A percentile compares a stretch with the other conserved stretches of the same genome.
Conservation (phyloP, 306 rosid species). For the Vicia faba region DNA sequence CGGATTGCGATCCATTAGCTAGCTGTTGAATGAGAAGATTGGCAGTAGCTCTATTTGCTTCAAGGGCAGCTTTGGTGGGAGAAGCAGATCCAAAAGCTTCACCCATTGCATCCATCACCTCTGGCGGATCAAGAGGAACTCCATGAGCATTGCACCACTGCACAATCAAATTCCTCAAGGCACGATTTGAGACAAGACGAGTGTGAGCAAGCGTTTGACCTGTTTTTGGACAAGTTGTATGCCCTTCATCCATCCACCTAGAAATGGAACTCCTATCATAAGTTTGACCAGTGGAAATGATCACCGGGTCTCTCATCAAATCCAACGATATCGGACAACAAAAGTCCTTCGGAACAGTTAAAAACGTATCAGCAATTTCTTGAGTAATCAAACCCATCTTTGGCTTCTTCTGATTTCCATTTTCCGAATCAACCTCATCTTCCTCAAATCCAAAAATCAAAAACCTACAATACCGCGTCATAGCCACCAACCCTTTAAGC, state of each 20-base stretch:
- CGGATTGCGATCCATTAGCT: conserved; percentile 60
- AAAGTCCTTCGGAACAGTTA: conserved; percentile 80
- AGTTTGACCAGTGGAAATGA: conserved; percentile 83
- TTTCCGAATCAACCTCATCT: conserved; percentile 60
- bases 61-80: conserved; percentile 69
- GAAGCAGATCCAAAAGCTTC: conserved; percentile 64
- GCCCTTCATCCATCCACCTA: conserved; percentile 97
- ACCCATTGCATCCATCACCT: conserved; percentile 47
- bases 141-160: conserved; percentile 86
- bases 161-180: conserved; percentile 79
- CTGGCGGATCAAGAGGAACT: conserved; percentile 71
- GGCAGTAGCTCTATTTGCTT: conserved; percentile 77
- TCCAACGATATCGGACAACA: conserved; percentile 84
- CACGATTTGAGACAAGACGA: conserved; percentile 71
- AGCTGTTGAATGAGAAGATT: conserved; percentile 71
- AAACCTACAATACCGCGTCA: conserved; percentile 84
- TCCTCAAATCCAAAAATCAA: conserved; percentile 83
- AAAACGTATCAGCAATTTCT: conserved; percentile 76
- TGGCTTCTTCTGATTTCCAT: conserved; percentile 53
- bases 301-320: conserved; percentile 89
- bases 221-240: conserved; percentile 81
- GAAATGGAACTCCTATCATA: conserved; percentile 79
- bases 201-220: conserved; percentile 83
- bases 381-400: conserved; percentile 63
- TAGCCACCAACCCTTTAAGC: conserved; percentile 85